Conservation (phyloP, 73 alveolate genomes). For the Paramecium primaurelia region DNA sequence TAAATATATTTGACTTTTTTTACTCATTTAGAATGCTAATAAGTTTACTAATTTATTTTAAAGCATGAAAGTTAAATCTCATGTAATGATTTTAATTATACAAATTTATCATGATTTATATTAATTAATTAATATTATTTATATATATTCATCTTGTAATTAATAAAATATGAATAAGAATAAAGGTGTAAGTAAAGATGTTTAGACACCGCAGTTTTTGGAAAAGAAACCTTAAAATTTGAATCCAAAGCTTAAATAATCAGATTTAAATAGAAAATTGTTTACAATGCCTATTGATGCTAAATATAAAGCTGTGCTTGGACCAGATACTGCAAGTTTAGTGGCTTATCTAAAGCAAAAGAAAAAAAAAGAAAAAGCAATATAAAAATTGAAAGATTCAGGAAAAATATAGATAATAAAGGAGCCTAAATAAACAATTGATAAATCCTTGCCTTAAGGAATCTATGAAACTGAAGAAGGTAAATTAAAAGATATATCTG, state of each 20-base stretch:
- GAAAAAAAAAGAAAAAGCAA: not conserved
- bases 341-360: not conserved
- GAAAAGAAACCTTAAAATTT: not conserved
- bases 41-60: not conserved
- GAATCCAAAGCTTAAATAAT: not conserved
- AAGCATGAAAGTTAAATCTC: not conserved
- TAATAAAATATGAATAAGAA: not conserved
- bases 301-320: not conserved
- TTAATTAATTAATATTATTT: too few relatives aligned
- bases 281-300: not conserved
- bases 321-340: not conserved
- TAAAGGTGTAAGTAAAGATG: not conserved
- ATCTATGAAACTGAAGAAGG: slow-evolving; percentile 59
- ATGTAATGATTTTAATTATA: not conserved
- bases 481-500: slow-evolving; percentile 13
- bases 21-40: not conserved
- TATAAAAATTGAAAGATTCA: not conserved
- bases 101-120: not conserved
- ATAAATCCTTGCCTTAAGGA: not conserved
- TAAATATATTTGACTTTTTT: not conserved
- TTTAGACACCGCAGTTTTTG: not conserved
- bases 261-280: not conserved
- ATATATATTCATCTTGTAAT: not conserved
- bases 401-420: not conserved
- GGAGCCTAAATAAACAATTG: not conserved